Evolutionary conservation across 306 rosid genomes (phyloP).

Genomic region (Pyrus pyrifolia): DNA sequence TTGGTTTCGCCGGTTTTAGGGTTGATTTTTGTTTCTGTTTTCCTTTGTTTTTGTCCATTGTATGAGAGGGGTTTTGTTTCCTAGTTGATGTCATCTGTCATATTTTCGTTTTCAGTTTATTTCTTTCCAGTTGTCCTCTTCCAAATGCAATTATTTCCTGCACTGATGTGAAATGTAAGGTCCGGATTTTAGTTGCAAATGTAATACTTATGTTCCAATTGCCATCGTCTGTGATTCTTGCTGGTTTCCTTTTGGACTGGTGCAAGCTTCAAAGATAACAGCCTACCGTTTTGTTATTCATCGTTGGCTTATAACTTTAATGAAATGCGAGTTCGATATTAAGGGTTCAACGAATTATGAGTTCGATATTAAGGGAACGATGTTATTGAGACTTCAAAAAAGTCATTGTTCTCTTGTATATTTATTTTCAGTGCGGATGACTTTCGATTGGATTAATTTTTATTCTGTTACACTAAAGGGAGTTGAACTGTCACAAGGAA

Average conservation of each 20-base stretch:
- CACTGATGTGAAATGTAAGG: not conserved
- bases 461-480: too few species aligned
- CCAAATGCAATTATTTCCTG: not conserved
- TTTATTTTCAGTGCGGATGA: too few species aligned
- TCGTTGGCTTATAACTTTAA: not conserved
- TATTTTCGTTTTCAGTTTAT: not conserved
- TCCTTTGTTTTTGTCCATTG: not conserved
- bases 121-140: not conserved
- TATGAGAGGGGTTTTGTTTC: slow-evolving; percentile 8
- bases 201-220: not conserved
- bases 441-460: too few species aligned
- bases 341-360: too few species aligned
- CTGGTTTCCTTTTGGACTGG: not conserved
- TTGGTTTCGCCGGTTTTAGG: not conserved
- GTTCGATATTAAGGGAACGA: not conserved
- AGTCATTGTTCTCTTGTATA: not conserved
- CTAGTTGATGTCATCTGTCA: not conserved
- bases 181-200: not conserved
- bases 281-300: not conserved
- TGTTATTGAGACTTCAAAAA: not conserved
- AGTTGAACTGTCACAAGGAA: too few species aligned
- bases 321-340: not conserved
- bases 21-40: not conserved
- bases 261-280: not conserved
- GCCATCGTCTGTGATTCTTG: not conserved